A percentile compares a stretch with the other conserved stretches of the same genome.
These are phyloP conservation scores for Sclerotinia borealis DNA, from an alignment of 2,329 filamentous ascomycete species.

Conservation along the genomic window DNA sequence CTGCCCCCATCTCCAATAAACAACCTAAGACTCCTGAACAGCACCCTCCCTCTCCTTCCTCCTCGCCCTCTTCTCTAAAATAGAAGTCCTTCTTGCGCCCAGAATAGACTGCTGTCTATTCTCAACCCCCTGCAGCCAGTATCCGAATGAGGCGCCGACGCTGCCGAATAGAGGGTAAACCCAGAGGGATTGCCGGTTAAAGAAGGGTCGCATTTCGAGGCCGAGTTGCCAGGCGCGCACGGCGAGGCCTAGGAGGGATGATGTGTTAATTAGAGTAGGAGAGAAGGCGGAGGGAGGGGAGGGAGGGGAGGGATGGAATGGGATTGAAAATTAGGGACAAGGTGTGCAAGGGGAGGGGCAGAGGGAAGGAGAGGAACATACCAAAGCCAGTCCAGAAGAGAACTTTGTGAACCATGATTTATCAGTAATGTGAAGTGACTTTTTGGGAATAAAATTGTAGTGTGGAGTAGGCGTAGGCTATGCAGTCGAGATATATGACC, in stretches of 20 bases:
- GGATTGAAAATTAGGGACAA: neutral
- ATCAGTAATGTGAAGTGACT: slow-evolving; percentile 1
- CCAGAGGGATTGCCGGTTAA: slow-evolving; percentile 79
- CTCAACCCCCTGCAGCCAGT: slow-evolving; percentile 92
- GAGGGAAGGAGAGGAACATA: slow-evolving; percentile 42
- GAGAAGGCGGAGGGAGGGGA: slow-evolving; percentile 10
- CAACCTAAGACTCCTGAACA: slow-evolving; percentile 29
- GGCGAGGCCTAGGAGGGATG: slow-evolving; percentile 69
- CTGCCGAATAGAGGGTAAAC: slow-evolving; percentile 85
- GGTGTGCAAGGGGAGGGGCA: slow-evolving; percentile 14
- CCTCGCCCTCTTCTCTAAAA: slow-evolving; percentile 86
- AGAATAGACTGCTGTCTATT: slow-evolving; percentile 72
- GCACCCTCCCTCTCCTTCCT: slow-evolving; percentile 61
- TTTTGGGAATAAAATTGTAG: neutral
- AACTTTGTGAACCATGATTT: slow-evolving; percentile 45
- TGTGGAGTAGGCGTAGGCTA: neutral
- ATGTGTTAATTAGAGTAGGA: neutral
- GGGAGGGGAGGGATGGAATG: no score
- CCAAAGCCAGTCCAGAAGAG: slow-evolving; percentile 90
- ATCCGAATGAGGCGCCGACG: slow-evolving; percentile 86
- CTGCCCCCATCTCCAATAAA: neutral
- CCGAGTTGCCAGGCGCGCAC: slow-evolving; percentile 95
- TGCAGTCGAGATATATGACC: neutral
- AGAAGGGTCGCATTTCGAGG: slow-evolving; percentile 95
- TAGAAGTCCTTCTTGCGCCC: slow-evolving; percentile 66